phyloP scores from a whole-genome alignment of 2,329 filamentous ascomycete species.

The Herpotrichia juniperi region DNA sequence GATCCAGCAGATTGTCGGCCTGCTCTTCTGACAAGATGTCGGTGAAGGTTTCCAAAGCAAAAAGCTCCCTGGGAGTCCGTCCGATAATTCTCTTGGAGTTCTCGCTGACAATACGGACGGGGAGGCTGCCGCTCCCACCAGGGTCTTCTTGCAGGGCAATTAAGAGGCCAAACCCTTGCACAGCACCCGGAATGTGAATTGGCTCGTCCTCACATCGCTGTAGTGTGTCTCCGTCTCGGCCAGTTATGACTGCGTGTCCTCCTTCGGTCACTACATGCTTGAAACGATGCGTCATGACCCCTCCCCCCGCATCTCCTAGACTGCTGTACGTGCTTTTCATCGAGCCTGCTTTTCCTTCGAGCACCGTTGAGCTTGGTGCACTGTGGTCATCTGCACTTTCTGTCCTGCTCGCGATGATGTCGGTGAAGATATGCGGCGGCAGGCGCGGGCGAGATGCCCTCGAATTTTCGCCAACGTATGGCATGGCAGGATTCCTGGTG shows the following conservation, averaged over 20 bases:
- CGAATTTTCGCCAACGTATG: conserved; percentile 13
- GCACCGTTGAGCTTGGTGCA: conserved; percentile 25
- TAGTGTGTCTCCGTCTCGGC: conserved; percentile 71
- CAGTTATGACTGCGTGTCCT: conserved; percentile 83
- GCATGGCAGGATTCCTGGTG: neutral
- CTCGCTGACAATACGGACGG: conserved; percentile 78
- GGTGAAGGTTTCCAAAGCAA: conserved; percentile 76
- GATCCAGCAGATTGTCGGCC: conserved; percentile 80
- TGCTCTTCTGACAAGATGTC: conserved; percentile 85
- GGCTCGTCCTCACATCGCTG: conserved; percentile 90
- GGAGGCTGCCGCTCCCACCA: conserved; percentile 64
- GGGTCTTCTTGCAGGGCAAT: conserved; percentile 74
- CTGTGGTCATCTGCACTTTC: conserved; percentile 29
- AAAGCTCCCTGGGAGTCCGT: conserved; percentile 77
- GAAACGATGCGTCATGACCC: conserved; percentile 73
- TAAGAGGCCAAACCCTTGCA: conserved; percentile 81
- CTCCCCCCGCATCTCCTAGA: conserved; percentile 50
- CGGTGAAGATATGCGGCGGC: conserved; percentile 44
- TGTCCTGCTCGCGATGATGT: conserved; percentile 34
- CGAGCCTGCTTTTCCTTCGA: conserved; percentile 35
- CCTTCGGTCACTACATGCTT: conserved; percentile 77
- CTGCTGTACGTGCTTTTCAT: conserved; percentile 42
- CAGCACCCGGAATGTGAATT: conserved; percentile 82
- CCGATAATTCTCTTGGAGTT: conserved; percentile 79
- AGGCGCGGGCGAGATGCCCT: conserved; percentile 19